A percentile compares a stretch with the other conserved stretches of the same genome.
These are phyloP conservation scores for Nakataea oryzae DNA, from an alignment of 2,329 filamentous ascomycete species.

Conservation along the genomic window DNA sequence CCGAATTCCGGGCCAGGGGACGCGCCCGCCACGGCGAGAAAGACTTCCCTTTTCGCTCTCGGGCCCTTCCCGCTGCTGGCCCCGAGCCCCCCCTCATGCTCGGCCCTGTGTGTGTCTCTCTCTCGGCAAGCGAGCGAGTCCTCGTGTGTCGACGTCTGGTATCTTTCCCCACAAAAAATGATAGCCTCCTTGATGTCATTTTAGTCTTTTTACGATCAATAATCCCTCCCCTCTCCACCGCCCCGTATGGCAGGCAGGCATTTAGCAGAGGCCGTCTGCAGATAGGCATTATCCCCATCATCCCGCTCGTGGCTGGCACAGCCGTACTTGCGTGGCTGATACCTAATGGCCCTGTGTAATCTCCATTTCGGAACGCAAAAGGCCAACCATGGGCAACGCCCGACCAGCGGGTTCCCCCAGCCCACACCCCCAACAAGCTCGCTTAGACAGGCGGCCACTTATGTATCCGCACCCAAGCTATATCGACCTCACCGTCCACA, in stretches of 20 bases:
- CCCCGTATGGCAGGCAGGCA: background rate
- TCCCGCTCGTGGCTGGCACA: background rate
- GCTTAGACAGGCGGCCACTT: background rate
- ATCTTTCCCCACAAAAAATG: background rate
- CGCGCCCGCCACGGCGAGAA: too few species aligned
- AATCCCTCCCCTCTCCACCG: background rate
- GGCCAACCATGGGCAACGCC: too few species aligned
- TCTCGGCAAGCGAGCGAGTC: too few species aligned
- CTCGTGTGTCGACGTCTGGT: too few species aligned
- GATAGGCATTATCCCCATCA: background rate
- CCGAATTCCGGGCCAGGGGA: background rate
- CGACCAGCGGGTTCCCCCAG: background rate
- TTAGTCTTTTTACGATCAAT: background rate
- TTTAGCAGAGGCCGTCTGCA: background rate
- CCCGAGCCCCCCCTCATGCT: background rate
- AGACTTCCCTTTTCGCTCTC: too few species aligned
- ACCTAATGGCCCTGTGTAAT: too few species aligned
- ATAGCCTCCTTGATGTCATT: too few species aligned
- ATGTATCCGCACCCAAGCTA: background rate
- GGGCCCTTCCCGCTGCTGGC: too few species aligned
- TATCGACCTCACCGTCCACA: background rate
- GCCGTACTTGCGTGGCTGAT: background rate
- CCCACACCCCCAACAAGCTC: background rate
- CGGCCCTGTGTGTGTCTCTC: too few species aligned
- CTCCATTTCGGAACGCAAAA: too few species aligned